These are phyloP conservation scores for Physcomitrium patens DNA, from an alignment of 225 moss, liverwort and hornwort genomes.

Conservation along the genomic window DNA sequence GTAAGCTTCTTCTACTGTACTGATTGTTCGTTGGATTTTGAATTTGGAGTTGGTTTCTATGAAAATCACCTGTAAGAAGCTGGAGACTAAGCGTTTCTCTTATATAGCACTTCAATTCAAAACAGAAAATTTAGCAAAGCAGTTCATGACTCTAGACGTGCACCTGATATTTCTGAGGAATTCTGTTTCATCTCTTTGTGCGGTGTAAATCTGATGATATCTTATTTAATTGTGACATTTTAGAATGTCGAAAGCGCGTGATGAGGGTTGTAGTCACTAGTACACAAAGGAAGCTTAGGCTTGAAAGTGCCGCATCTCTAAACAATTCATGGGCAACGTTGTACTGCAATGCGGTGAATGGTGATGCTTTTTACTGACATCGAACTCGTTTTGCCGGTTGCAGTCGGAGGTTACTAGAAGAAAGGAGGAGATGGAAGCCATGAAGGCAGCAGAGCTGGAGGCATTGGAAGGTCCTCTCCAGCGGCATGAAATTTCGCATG, in stretches of 20 bases:
- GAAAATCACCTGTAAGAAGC: constrained; percentile 5
- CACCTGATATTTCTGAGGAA: not conserved
- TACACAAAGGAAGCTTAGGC: not conserved
- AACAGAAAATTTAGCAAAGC: not conserved
- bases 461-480: constrained; percentile 74
- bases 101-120: not conserved
- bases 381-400: constrained; percentile 32
- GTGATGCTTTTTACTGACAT: constrained; percentile 17
- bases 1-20: constrained; percentile 48
- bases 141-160: not conserved
- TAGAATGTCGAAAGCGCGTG: not conserved
- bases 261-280: constrained; percentile 1
- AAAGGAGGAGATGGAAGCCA: constrained; percentile 80
- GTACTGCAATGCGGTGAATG: not conserved
- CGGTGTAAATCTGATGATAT: not conserved
- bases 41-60: constrained; percentile 5
- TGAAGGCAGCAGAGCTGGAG: constrained; percentile 76
- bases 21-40: constrained; percentile 10
- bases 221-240: not conserved
- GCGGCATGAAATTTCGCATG: constrained; percentile 87
- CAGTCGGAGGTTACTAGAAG: constrained; percentile 94
- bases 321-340: not conserved
- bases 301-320: not conserved
- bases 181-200: not conserved
- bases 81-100: constrained; percentile 13